Evolutionary conservation across 306 rosid genomes (phyloP), one percentile per base, ranked within the genome.

Genomic region (Oemleria cerasiformis): DNA sequence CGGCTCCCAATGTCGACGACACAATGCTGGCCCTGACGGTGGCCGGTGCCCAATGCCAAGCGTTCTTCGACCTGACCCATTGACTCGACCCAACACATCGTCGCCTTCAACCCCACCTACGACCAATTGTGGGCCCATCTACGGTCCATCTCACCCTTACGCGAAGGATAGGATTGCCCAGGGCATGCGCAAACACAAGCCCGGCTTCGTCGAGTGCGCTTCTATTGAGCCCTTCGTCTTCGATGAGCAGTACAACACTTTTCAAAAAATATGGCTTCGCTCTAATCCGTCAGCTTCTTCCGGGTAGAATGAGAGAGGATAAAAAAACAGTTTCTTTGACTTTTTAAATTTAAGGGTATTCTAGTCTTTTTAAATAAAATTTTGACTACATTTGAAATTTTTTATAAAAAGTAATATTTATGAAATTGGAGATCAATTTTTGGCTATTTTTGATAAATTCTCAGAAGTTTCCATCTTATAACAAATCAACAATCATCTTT

Each of bases 151-250:
- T 2, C 99, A 95, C 41, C 99, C 99, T 1, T 95, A 86, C 75
- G 96, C 96, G 25, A 95, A 89, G 70, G 99, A 95, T 49, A 96
- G 97, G 70, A 80, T 91, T 39, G 96, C 96, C 38, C 96, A 91
- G 54, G 97, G 99, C 9, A 86, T 91, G 88, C 97, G 97, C 63
- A 95, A 95, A 81, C 97, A 95, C 87, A 95, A 91, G 81, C 92
- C 89, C 3, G 99, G 96, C 50, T 91, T 91, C 43, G 96, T 95
- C 0, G 99, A 95, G 47, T 90, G 89, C 44, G 99, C 99, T 15
- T 63, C 96, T 34, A 81, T 91, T 20, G 97, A 88, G 13, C 87
- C 96, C 9, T 91, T 95, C 65, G 84, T 89, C 58, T 91, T 95
- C 54, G 97, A 95, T 56, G 99, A 95, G 72, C 99, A 89, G 77